Evolutionary conservation across 306 rosid species (phyloP).

Genomic region (Mimosa pudica): DNA sequence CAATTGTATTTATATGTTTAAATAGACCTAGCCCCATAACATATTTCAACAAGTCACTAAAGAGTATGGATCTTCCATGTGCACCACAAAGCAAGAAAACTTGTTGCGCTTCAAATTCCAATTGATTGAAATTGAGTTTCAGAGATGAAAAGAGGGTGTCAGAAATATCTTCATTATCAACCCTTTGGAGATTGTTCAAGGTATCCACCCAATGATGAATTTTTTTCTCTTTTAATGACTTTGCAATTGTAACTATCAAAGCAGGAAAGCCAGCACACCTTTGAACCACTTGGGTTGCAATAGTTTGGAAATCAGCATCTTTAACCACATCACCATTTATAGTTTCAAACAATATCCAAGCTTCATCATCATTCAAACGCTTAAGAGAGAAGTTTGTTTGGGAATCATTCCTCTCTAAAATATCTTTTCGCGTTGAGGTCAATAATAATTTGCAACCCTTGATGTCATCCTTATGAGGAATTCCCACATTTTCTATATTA

Average conservation of each 20-base stretch:
- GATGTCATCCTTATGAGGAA: neutral
- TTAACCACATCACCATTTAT: neutral
- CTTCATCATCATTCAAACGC: neutral
- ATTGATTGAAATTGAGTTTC: neutral
- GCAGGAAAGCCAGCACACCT: neutral
- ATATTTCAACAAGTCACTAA: neutral
- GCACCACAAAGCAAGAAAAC: neutral
- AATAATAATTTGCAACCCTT: neutral
- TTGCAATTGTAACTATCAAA: neutral
- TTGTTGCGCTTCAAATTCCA: neutral
- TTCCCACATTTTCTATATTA: neutral
- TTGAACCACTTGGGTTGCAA: neutral
- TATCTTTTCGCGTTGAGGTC: neutral
- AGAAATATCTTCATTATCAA: neutral
- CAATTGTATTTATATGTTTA: neutral
- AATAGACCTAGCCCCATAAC: neutral
- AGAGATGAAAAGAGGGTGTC: neutral
- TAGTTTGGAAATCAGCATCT: neutral
- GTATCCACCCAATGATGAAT: too few species aligned
- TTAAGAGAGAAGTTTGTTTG: neutral
- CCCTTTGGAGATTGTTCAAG: too few species aligned
- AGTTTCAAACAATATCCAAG: neutral
- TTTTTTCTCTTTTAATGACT: neutral
- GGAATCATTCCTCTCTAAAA: neutral
- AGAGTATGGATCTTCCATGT: neutral